Conservation (phyloP, 2,329 filamentous ascomycete genomes). For the Paecilomyces niveus region DNA sequence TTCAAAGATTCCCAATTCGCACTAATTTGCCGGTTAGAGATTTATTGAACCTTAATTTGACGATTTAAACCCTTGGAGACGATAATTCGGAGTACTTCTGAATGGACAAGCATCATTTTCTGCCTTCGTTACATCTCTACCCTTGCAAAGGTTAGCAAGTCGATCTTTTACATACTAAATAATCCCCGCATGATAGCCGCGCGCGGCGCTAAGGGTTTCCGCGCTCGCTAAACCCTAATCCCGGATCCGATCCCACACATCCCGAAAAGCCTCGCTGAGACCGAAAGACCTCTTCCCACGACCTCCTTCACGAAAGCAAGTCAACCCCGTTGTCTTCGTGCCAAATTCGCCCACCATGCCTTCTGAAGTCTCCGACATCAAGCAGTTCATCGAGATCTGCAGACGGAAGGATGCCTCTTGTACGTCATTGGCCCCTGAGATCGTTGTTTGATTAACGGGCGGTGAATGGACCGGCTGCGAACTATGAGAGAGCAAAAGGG, state of each 20-base stretch:
- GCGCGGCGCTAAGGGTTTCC: conserved; percentile 11
- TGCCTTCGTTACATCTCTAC: background rate
- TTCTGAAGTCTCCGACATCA: conserved; percentile 97
- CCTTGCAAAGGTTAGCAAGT: background rate
- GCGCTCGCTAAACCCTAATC: conserved; percentile 17
- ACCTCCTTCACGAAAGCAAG: conserved; percentile 2
- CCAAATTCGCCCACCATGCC: conserved; percentile 73
- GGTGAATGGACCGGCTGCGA: background rate
- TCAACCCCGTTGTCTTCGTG: conserved; percentile 8
- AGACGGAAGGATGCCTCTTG: conserved; percentile 98
- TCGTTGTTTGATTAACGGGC: background rate
- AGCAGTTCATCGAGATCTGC: conserved; percentile 99
- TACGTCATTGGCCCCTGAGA: conserved; percentile 51
- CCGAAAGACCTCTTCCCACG: conserved; percentile 12
- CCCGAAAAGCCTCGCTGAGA: conserved; percentile 5
- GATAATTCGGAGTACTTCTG: too few species aligned
- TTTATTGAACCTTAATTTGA: too few species aligned
- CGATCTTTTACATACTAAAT: background rate
- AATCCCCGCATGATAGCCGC: background rate
- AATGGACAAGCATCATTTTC: background rate
- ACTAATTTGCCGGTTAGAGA: too few species aligned
- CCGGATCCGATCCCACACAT: conserved; percentile 9
- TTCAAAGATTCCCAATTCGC: too few species aligned
- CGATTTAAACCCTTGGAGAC: too few species aligned
- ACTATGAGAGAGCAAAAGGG: background rate